Evolutionary conservation across 2,329 filamentous ascomycete species (phyloP).

Genomic region (Aureobasidium sp.): DNA sequence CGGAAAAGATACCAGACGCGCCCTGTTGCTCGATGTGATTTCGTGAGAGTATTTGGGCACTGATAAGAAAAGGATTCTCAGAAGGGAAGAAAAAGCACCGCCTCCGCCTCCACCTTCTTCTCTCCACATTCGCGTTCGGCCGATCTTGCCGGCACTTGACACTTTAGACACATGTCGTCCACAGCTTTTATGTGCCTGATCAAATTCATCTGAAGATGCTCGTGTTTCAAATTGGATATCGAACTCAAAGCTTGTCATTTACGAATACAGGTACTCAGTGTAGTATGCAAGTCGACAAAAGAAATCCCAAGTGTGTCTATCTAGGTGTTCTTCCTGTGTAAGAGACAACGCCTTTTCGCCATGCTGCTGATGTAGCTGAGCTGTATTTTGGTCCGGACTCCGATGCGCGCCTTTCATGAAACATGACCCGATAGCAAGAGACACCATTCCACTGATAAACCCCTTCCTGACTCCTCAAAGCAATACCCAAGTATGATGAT

Average conservation of each 20-base stretch:
- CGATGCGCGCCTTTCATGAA: constrained; percentile 10
- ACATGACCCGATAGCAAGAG: neutral
- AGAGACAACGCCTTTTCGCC: constrained; percentile 11
- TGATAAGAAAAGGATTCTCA: constrained; percentile 10
- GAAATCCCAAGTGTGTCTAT: constrained; percentile 7
- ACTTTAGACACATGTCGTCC: neutral
- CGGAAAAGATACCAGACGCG: neutral
- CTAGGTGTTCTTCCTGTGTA: neutral
- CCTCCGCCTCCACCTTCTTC: neutral
- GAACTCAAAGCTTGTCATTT: neutral
- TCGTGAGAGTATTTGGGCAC: constrained; percentile 3
- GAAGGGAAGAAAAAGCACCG: neutral
- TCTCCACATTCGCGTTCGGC: neutral
- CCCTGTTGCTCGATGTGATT: constrained; percentile 13
- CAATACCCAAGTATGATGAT: constrained; percentile 1
- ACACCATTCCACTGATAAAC: neutral
- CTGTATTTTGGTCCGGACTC: constrained; percentile 2
- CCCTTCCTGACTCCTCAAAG: neutral
- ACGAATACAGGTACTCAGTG: neutral
- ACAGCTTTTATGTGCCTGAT: neutral
- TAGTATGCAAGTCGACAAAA: neutral
- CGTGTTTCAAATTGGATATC: neutral
- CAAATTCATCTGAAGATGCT: neutral
- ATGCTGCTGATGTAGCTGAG: constrained; percentile 11
- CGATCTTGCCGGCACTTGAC: neutral